These are phyloP conservation scores for Oldenlandia corymbosa DNA, from an alignment of 257 asterid genomes.

Conservation along the genomic window DNA sequence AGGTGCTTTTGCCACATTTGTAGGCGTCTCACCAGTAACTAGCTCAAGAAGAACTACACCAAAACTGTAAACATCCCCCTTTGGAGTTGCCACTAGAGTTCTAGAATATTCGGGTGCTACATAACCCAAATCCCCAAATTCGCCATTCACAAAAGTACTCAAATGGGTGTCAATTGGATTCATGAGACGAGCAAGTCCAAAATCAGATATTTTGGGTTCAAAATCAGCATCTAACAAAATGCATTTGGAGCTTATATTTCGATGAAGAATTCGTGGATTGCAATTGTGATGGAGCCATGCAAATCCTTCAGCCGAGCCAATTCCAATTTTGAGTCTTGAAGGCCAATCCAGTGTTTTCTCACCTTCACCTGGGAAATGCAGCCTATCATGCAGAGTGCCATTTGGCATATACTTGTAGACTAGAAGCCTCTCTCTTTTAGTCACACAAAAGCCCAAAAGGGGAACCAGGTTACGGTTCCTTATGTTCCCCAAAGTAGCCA, in stretches of 20 bases:
- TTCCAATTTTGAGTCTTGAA: conserved; percentile 31
- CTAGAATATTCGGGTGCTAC: conserved; percentile 80
- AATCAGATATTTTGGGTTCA: conserved; percentile 60
- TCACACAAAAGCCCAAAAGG: conserved; percentile 39
- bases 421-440: conserved; percentile 35
- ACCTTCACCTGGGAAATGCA: conserved; percentile 22
- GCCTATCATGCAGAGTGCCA: conserved; percentile 32
- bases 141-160: conserved; percentile 89
- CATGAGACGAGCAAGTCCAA: conserved; percentile 89
- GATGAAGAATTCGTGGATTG: conserved; percentile 38
- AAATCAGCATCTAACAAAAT: conserved; percentile 32
- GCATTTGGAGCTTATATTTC: conserved; percentile 42
- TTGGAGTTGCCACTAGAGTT: conserved; percentile 79
- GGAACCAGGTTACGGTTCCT: conserved; percentile 39
- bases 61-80: conserved; percentile 86
- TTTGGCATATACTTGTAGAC: conserved; percentile 41
- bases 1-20: conserved; percentile 49
- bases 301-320: conserved; percentile 39
- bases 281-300: conserved; percentile 48
- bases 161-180: conserved; percentile 83
- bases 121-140: conserved; percentile 83
- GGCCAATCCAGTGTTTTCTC: conserved; percentile 32
- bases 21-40: conserved; percentile 64
- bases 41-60: conserved; percentile 89
- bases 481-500: conserved; percentile 37